Evolutionary conservation across 192 early-diverging fungal species (phyloP).

Genomic region (Podila minutissima): DNA sequence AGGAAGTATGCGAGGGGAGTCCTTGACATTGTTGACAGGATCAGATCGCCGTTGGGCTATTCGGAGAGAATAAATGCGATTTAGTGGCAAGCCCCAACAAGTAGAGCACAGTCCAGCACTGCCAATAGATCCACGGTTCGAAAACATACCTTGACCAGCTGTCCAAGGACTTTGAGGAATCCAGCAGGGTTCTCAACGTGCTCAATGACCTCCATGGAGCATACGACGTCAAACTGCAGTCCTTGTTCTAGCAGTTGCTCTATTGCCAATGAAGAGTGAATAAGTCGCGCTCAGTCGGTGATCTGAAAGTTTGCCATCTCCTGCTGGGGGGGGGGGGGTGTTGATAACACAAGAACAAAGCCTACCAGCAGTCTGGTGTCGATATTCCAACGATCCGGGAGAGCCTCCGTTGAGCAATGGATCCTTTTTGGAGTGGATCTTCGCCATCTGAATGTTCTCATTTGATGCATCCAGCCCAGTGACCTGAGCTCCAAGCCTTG

Average conservation of each 20-base stretch:
- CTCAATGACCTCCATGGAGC: slow-evolving; percentile 92
- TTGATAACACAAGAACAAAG: not conserved
- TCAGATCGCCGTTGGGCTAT: slow-evolving; percentile 73
- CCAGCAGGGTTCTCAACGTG: slow-evolving; percentile 80
- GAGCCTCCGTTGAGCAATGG: slow-evolving; percentile 59
- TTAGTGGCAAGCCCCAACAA: not conserved
- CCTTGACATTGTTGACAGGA: slow-evolving; percentile 94
- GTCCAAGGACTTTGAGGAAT: slow-evolving; percentile 75
- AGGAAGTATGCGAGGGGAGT: slow-evolving; percentile 78
- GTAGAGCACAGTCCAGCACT: not conserved
- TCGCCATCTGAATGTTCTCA: slow-evolving; percentile 88
- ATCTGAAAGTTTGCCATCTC: too few species aligned
- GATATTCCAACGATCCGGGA: slow-evolving; percentile 67
- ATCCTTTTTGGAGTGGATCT: slow-evolving; percentile 74
- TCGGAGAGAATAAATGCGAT: not conserved
- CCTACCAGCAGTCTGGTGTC: slow-evolving; percentile 71
- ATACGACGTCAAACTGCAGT: slow-evolving; percentile 80
- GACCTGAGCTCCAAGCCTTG: slow-evolving; percentile 77
- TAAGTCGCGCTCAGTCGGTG: not conserved
- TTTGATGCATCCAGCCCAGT: slow-evolving; percentile 86
- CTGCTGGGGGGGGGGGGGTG: not conserved
- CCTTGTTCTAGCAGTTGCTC: slow-evolving; percentile 66
- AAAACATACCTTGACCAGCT: slow-evolving; percentile 67
- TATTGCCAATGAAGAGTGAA: slow-evolving; percentile 20
- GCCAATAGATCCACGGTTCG: not conserved